Evolutionary conservation across 345 rosid species (phyloP), one percentile per base, ranked within the genome.

Genomic region (Populus tremula): DNA sequence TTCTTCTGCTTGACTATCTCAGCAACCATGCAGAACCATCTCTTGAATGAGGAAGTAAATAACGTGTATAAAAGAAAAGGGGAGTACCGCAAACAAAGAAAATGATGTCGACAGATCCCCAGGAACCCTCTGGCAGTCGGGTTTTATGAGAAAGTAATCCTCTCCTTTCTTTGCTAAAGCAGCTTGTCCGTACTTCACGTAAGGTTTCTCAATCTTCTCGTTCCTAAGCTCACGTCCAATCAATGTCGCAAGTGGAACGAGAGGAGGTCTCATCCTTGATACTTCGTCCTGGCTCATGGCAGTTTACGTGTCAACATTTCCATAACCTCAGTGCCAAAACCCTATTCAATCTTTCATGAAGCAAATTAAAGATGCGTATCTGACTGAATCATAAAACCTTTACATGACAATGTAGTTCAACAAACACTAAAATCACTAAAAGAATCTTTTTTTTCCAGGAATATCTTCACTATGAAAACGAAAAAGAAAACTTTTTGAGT

Each of bases 111-210:
- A 91, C 1, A 90, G 82, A 81, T 91, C 87, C 81, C 95, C 97
- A 25, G 90, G 91, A 67, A 92, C 80, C 84, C 99, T 89, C 84
- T 86, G 87, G 81, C 94, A 91, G 77, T 93, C 96, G 20, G 85
- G 87, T 81, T 94, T 89, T 77, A 91, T 84, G 82, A 96, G 83
- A 82, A 94, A 96, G 86, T 91, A 94, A 82, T 96, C 99, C 82
- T 96, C 99, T 75, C 97, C 99, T 82, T 96, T 96, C 89, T 91
- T 96, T 16, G 99, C 98, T 74, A 96, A 85, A 72, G 93, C 96
- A 78, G 99, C 98, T 84, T 94, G 98, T 70, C 99, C 99, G 85
- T 88, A 92, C 87, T 90, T 96, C 79, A 96, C 78, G 39, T 87
- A 86, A 80, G 98, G 98, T 69, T 86, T 90, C 89, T 92, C 98